Evolutionary conservation across 116 monocot genomes (phyloP), one percentile per base, ranked within the genome.

Genomic region (Phalaenopsis hybrid): DNA sequence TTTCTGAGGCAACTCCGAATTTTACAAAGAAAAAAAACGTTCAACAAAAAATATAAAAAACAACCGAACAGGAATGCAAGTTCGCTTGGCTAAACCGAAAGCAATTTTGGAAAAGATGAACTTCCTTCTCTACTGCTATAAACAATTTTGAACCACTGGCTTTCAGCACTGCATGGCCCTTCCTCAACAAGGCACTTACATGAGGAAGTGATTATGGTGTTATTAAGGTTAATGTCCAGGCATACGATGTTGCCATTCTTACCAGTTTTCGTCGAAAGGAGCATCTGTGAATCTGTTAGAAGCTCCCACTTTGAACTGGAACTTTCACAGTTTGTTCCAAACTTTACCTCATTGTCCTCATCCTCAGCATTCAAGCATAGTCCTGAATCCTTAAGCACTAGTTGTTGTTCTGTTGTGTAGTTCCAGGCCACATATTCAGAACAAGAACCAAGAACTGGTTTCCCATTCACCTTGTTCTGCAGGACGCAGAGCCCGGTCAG

Each of bases 61-160:
- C 18, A 61, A 20, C 61, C 9, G 8, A 50, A n/a, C 23, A 65
- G 25, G n/a, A 10, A 65, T 23, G 11, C 23, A 23, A 73, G 16
- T 13, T 73, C 37, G 13, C 73, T 37, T 6, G 74, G 15, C 74
- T 46, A 75, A 75, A 18, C 17, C 5, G 75, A 75, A 44, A 5
- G 18, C 46, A 75, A 15, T 21, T 44, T 20, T 45, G 34, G n/a
- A 45, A 45, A n/a, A 48, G 18, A 75, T 20, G 75, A 44, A 21
- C 46, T 46, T 8, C 46, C 13, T 46, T 80, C 76, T 79, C 76
- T 86, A 9, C 48, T 75, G 74, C 89, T 86, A 65, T 20, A 63
- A 41, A 89, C 82, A 68, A 89, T 78, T 69, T 86, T 86, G 50
- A 89, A 89, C 89, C 89, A 89, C 57, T 89, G 89, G 77, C 69